Percentiles rank a stretch among this genome's conserved stretches.
Evolutionary conservation across 2,329 filamentous ascomycete genomes (phyloP).

Genomic region (Aspergillus jensenii): DNA sequence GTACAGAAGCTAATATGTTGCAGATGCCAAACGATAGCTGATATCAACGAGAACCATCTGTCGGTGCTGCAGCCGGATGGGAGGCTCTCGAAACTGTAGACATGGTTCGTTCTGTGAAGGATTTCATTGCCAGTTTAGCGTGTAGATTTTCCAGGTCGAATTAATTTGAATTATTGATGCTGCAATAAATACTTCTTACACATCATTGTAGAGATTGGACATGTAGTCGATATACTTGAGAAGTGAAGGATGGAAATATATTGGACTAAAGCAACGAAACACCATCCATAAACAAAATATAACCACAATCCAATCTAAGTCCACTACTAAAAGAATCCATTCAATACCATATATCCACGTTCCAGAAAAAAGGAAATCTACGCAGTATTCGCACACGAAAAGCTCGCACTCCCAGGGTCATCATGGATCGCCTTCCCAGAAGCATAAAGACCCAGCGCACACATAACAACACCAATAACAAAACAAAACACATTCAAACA

Average conservation of each 20-base stretch:
- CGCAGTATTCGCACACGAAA: conserved; percentile 32
- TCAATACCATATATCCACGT: too few species aligned
- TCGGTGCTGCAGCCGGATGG: conserved; percentile 29
- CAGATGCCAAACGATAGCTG: conserved; percentile 29
- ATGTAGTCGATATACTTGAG: too few species aligned
- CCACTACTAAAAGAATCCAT: too few species aligned
- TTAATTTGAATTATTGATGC: too few species aligned
- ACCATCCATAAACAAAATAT: too few species aligned
- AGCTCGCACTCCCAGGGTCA: conserved; percentile 29
- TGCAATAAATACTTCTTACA: too few species aligned
- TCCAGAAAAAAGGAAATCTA: neutral
- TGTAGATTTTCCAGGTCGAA: neutral
- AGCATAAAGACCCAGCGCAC: conserved; percentile 34
- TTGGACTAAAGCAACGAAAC: too few species aligned
- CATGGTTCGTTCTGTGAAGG: too few species aligned
- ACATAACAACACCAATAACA: conserved; percentile 24
- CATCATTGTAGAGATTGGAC: too few species aligned
- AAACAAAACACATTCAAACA: conserved; percentile 26
- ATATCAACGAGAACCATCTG: conserved; percentile 30
- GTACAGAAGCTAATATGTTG: neutral
- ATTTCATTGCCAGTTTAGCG: too few species aligned
- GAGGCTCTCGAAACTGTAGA: conserved; percentile 28
- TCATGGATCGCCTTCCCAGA: conserved; percentile 36
- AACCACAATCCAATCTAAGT: too few species aligned
- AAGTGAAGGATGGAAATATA: too few species aligned